phyloP scores from a whole-genome alignment of 495 filamentous ascomycete genomes.

The Annulohypoxylon stygium region DNA sequence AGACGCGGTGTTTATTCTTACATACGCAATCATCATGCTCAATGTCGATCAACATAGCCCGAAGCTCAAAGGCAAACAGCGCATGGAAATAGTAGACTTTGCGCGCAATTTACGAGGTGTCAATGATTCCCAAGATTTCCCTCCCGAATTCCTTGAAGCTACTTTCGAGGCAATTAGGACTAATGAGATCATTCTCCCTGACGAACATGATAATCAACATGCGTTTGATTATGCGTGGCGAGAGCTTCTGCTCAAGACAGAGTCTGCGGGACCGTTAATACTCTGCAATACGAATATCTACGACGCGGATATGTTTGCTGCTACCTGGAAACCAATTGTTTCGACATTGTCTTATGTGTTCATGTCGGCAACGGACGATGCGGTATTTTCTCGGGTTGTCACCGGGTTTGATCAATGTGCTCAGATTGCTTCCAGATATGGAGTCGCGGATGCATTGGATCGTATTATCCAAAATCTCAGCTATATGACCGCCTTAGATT shows the following conservation, averaged over 20 bases:
- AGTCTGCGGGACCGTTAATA: conserved; percentile 76
- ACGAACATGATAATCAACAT: conserved; percentile 95
- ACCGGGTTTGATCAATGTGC: conserved; percentile 97
- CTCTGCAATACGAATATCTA: conserved; percentile 93
- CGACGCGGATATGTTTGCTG: conserved; percentile 97
- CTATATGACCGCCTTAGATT: conserved; percentile 88
- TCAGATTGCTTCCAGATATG: conserved; percentile 89
- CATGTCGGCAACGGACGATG: conserved; percentile 98
- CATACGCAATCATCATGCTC: conserved; percentile 95
- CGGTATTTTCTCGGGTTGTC: conserved; percentile 92
- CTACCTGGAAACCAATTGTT: conserved; percentile 94
- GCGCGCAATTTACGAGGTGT: conserved; percentile 88
- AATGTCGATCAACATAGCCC: conserved; percentile 97
- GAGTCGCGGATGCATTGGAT: conserved; percentile 86
- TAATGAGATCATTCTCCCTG: conserved; percentile 95
- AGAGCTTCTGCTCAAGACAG: conserved; percentile 88
- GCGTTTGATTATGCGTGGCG: conserved; percentile 98
- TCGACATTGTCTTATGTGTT: conserved; percentile 98
- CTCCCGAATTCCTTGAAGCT: conserved; percentile 83
- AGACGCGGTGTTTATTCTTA: conserved; percentile 90
- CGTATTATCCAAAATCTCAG: conserved; percentile 90
- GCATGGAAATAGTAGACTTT: conserved; percentile 87
- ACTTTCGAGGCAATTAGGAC: conserved; percentile 93
- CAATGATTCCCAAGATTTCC: conserved; percentile 87
- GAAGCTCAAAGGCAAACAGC: conserved; percentile 81